A percentile compares a stretch with the other conserved stretches of the same genome.
These are phyloP conservation scores for Solanum hybrid DNA, from an alignment of 305 asterid genomes.

Conservation along the genomic window DNA sequence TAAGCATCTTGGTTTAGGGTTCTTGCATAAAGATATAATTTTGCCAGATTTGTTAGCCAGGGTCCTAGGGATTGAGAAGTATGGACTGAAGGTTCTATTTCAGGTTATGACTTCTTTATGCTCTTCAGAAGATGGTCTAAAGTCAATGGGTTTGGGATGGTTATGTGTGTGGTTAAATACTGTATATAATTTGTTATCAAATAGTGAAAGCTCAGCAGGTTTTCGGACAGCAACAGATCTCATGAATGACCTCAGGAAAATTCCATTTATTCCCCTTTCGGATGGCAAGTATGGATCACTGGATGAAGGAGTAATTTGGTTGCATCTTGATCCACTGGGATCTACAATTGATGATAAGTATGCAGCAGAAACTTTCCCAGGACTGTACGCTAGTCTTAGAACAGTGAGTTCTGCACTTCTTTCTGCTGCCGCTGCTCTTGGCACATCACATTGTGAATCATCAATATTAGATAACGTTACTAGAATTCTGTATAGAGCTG, in stretches of 20 bases:
- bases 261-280: conserved; percentile 76
- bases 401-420: conserved; percentile 63
- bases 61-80: conserved; percentile 80
- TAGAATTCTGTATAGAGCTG: conserved; percentile 67
- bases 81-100: conserved; percentile 63
- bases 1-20: conserved; percentile 85
- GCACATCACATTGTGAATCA: conserved; percentile 24
- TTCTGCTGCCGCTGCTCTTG: conserved; percentile 43
- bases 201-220: conserved; percentile 20
- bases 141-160: conserved; percentile 70
- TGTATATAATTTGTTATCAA: conserved; percentile 35
- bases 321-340: conserved; percentile 43
- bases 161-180: conserved; percentile 67
- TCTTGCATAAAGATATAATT: conserved; percentile 61
- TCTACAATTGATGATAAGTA: conserved; percentile 34
- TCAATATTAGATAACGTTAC: conserved; percentile 39
- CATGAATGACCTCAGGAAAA: conserved; percentile 40
- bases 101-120: conserved; percentile 55
- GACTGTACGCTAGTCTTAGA: conserved; percentile 52
- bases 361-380: conserved; percentile 32
- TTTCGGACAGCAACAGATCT: conserved; percentile 38
- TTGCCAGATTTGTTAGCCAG: conserved; percentile 73
- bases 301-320: conserved; percentile 69
- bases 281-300: conserved; percentile 65
- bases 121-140: conserved; percentile 41